Evolutionary conservation across 768 basidiomycete species (phyloP), one percentile per base, ranked within the genome.

Genomic region (Strobilomyces dryophilus): DNA sequence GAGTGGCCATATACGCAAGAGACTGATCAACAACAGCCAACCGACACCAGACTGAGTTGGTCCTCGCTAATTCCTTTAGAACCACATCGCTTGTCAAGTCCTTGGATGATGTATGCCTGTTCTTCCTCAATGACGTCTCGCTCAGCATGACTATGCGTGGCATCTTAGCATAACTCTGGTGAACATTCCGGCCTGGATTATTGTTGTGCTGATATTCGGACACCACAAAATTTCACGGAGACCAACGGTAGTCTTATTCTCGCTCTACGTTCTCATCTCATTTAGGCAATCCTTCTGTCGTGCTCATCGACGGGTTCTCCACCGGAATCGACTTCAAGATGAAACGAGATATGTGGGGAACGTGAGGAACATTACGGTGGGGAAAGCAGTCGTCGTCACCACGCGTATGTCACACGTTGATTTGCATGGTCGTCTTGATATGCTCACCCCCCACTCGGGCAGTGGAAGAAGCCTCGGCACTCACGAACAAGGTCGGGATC

Each of bases 401-500:
- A 88, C 86, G 2, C 85, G 85, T 84, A 81, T 74, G 4, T 17
- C 20, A n/a, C n/a, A n/a, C 26, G 2, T 6, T 8, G 26, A n/a
- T n/a, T n/a, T 6, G 15, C n/a, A n/a, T n/a, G n/a, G n/a, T n/a
- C n/a, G 15, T 7, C 5, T 10, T 24, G 21, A 2, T 29, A 15
- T 8, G 24, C 36, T 9, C 14, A 36, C 11, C 14, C 24, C 15
- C 14, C 14, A 8, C 27, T 54, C 61, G 83, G 87, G 89, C 66
- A 88, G 90, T 90, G 88, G 89, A 89, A 68, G 89, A 92, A 67
- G 88, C 87, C 1, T 85, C 87, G 15, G 85, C 86, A 6, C 73
- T 92, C 2, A 85, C 89, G 2, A 84, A 76, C 60, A 82, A 83
- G 63, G 89, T 90, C n/a, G 87, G 87, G n/a, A 90, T 91, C 50